phyloP scores from a whole-genome alignment of 495 filamentous ascomycete genomes.

The Aspergillus avenaceus region DNA sequence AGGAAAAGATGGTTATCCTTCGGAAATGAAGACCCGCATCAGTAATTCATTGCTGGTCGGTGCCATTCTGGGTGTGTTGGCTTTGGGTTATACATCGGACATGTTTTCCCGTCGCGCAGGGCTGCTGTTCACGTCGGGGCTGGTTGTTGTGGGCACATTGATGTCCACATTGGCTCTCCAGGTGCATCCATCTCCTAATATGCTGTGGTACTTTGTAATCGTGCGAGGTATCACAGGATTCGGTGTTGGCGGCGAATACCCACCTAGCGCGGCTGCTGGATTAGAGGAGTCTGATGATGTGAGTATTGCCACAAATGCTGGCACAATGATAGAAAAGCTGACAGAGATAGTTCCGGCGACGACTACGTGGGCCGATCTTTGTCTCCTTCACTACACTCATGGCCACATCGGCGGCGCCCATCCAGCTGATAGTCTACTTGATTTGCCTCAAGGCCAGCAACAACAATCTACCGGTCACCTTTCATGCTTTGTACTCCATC shows the following conservation, averaged over 20 bases:
- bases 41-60: constrained; percentile 32
- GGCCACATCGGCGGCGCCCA: constrained; percentile 29
- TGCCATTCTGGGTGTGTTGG: constrained; percentile 33
- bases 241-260: constrained; percentile 33
- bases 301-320: not conserved
- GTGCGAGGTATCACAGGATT: constrained; percentile 31
- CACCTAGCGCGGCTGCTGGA: constrained; percentile 30
- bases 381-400: constrained; percentile 34
- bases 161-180: constrained; percentile 32
- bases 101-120: constrained; percentile 28
- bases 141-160: constrained; percentile 30
- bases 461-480: constrained; percentile 29
- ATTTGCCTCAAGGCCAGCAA: constrained; percentile 28
- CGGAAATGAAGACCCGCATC: constrained; percentile 33
- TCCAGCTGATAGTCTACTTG: constrained; percentile 32
- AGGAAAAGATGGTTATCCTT: constrained; percentile 19
- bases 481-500: constrained; percentile 31
- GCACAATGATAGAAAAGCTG: not conserved
- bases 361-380: constrained; percentile 29
- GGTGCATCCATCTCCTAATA: constrained; percentile 25
- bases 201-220: constrained; percentile 35
- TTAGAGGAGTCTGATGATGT: constrained; percentile 32
- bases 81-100: constrained; percentile 28
- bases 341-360: constrained; percentile 15
- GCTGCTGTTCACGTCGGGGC: constrained; percentile 28